These are phyloP conservation scores for Apophysomyces trapeziformis DNA, from an alignment of 371 early-diverging fungal species.

Conservation along the genomic window DNA sequence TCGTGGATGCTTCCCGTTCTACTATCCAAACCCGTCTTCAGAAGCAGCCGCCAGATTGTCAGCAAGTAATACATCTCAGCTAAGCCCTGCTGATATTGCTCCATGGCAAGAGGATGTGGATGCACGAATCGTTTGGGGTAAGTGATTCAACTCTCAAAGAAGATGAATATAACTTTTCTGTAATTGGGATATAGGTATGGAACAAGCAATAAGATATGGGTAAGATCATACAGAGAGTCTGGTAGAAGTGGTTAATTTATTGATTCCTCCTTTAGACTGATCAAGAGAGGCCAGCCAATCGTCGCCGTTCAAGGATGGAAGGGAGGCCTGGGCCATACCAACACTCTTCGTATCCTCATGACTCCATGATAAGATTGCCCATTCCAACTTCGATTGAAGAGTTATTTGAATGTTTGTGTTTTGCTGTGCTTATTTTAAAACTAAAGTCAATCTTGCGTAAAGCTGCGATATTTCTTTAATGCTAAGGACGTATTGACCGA, in stretches of 20 bases:
- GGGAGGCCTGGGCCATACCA: constrained; percentile 81
- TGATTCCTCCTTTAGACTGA: background rate
- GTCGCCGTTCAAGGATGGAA: constrained; percentile 85
- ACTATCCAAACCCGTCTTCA: constrained; percentile 67
- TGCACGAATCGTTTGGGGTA: constrained; percentile 77
- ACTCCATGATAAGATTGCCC: constrained; percentile 28
- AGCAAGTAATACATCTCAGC: constrained; percentile 25
- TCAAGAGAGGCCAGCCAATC: constrained; percentile 67
- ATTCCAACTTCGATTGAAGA: no score
- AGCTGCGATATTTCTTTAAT: no score
- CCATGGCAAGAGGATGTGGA: constrained; percentile 91
- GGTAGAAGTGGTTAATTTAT: background rate
- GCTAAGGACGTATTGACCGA: background rate
- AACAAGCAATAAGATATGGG: constrained; percentile 61
- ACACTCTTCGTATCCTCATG: constrained; percentile 78
- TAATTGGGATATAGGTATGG: constrained; percentile 34
- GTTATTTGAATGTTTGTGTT: no score
- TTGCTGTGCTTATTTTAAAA: no score
- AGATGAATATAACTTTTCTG: background rate
- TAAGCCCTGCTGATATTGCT: constrained; percentile 42
- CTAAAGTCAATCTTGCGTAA: no score
- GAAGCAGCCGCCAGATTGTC: constrained; percentile 27
- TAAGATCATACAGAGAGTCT: background rate
- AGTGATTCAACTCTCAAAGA: background rate
- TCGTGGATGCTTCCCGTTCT: constrained; percentile 92